phyloP scores from a whole-genome alignment of 495 filamentous ascomycete genomes.

The Choiromyces venosus region DNA sequence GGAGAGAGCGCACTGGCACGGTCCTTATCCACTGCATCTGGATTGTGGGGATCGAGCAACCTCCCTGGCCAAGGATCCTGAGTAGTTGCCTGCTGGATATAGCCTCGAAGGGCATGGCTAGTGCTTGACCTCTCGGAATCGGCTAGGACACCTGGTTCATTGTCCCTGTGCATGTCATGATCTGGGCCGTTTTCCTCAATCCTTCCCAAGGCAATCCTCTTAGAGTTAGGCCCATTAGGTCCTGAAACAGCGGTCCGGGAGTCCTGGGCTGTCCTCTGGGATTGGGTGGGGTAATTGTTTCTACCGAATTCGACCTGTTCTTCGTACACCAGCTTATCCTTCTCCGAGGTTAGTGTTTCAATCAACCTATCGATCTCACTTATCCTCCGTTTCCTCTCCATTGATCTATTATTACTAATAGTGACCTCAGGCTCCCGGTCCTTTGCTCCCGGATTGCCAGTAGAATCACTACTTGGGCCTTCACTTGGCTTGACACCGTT shows the following conservation, averaged over 20 bases:
- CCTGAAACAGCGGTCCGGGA: not conserved
- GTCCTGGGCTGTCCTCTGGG: not conserved
- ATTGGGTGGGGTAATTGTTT: not conserved
- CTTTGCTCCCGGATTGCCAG: conserved; percentile 1
- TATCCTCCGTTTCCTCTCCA: not conserved
- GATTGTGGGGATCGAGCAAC: not conserved
- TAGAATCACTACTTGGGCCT: not conserved
- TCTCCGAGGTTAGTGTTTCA: not conserved
- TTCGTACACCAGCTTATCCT: conserved; percentile 1
- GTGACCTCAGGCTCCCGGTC: not conserved
- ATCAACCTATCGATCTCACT: not conserved
- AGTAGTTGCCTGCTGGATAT: not conserved
- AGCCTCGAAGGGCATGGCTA: not conserved
- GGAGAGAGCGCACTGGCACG: not conserved
- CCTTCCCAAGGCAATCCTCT: not conserved
- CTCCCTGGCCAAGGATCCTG: not conserved
- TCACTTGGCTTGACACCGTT: not conserved
- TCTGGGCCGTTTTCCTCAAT: conserved; percentile 20
- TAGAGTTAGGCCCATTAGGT: not conserved
- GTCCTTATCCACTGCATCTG: not conserved
- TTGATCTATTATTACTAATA: not conserved
- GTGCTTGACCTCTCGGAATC: not conserved
- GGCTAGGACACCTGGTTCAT: not conserved
- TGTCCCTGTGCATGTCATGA: not conserved
- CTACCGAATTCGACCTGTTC: not conserved